Percentiles rank a stretch among this genome's conserved stretches.
phyloP scores from a whole-genome alignment of 2,329 filamentous ascomycete genomes.

The Sporothrix globosa region DNA sequence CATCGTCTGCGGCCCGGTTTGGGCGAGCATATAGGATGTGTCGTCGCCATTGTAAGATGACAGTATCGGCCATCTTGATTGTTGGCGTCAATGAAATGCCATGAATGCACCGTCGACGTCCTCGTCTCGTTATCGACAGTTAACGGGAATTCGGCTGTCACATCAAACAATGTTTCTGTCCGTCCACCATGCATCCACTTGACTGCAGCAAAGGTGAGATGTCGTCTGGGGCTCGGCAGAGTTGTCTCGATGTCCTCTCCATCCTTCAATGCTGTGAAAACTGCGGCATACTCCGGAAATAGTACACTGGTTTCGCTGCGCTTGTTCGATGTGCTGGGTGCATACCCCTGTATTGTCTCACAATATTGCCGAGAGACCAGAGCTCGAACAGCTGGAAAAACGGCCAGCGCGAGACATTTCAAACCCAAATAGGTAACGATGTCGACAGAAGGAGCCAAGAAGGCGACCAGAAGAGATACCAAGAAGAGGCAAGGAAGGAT shows the following conservation, averaged over 20 bases:
- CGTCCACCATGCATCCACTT: conserved; percentile 11
- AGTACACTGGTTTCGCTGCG: neutral
- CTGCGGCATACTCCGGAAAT: neutral
- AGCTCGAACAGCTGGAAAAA: conserved; percentile 4
- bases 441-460: neutral
- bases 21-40: neutral
- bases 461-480: neutral
- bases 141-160: conserved; percentile 7
- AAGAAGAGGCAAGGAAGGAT: conserved; percentile 1
- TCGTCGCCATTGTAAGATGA: neutral
- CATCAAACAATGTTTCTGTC: conserved; percentile 19
- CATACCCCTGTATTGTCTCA: conserved; percentile 19
- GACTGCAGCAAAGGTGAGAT: conserved; percentile 15
- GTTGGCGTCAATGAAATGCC: neutral
- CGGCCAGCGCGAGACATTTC: conserved; percentile 10
- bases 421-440: neutral
- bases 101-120: neutral
- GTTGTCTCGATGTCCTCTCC: neutral
- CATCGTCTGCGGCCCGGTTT: neutral
- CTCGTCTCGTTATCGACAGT: conserved; percentile 3
- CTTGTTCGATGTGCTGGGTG: neutral
- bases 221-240: neutral
- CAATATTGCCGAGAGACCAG: conserved; percentile 27
- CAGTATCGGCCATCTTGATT: neutral
- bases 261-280: neutral